Base-by-base conservation (phyloP, 2,329 filamentous ascomycete genomes). In the Xylariales sp. region DNA sequence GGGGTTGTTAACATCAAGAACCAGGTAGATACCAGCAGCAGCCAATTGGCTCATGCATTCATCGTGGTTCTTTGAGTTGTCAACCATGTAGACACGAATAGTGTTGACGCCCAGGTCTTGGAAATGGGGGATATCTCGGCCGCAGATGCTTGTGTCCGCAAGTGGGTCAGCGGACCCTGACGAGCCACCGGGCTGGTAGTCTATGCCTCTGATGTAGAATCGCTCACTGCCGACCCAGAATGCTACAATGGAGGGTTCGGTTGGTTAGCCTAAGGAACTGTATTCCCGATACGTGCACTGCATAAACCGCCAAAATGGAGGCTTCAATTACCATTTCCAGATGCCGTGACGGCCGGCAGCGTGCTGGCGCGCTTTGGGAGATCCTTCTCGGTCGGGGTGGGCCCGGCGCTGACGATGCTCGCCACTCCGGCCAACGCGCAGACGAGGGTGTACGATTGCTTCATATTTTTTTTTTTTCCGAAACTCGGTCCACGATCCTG, bases 1-100 rank as follows among this genome's bases (percentile, higher is more conserved):
- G 49, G 88, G 87, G 76, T 71, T 91, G 78, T 95, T 95, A 71
- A 93, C 85, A 55, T 95, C 89, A 36, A 95, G 73, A 25, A 94
- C 87, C 37, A 95, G 78, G 72, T 95, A 95, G 71, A 95, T 95
- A 53, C 87, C 87, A 46, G 88, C 89, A 54, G 85, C 85, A 37
- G 80, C 82, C 44, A 95, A 74, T 31, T 76, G 72, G 43, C 74
- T 69, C 90, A 96, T 96, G 72, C 90, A 96, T 45, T 80, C 75
- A 53, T 90, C 82, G 67, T 96, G 90, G 62, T 83, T 66, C 51
- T 72, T 68, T 35, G 81, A 82, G 75, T 95, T 95, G 72, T 96
- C 90, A 50, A 94, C 82, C 13, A 85, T 88, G 75, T 95, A 96
- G 45, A 95, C 85, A 63, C 90, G 89, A 57, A 96, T 74, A 18